phyloP scores from a whole-genome alignment of 1,284 basidiomycete genomes.

The Papiliotrema fonsecae region DNA sequence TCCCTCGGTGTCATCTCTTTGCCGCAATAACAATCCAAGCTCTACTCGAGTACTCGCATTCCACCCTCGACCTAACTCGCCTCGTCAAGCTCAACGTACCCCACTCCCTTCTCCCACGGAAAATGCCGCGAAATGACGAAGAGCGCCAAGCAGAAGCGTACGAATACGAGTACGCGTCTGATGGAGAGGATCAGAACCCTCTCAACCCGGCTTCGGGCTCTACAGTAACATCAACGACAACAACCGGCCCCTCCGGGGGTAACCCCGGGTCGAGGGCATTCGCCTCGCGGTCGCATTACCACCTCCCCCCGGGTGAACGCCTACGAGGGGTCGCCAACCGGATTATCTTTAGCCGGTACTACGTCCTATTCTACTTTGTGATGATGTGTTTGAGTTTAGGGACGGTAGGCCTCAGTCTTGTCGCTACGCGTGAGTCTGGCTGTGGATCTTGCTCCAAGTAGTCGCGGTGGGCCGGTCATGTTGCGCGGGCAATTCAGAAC shows the following conservation, averaged over 20 bases:
- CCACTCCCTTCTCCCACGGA: background rate
- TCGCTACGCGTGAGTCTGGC: conserved; percentile 40
- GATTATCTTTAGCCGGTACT: conserved; percentile 46
- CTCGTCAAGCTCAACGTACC: too few relatives aligned
- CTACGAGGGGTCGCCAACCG: conserved; percentile 47
- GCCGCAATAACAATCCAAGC: too few relatives aligned
- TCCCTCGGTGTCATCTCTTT: too few relatives aligned
- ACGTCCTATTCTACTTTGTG: conserved; percentile 67
- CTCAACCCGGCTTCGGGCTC: background rate
- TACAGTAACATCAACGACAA: background rate
- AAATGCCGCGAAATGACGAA: background rate
- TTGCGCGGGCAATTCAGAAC: too few relatives aligned
- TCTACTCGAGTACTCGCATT: too few relatives aligned
- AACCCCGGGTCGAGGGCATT: background rate
- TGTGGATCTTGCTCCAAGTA: background rate
- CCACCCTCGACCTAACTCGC: too few relatives aligned
- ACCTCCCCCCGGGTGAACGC: conserved; percentile 40
- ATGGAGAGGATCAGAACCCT: background rate
- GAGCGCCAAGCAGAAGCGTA: background rate
- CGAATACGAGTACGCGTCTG: conserved; percentile 4
- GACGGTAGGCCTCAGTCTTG: conserved; percentile 79
- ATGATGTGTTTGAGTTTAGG: conserved; percentile 87
- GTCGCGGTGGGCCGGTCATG: too few relatives aligned
- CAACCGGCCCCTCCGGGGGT: background rate
- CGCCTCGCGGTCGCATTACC: conserved; percentile 36